Percentiles rank a stretch among this genome's conserved stretches.
Conservation (phyloP, 306 rosid genomes). For the Quercus rubra region DNA sequence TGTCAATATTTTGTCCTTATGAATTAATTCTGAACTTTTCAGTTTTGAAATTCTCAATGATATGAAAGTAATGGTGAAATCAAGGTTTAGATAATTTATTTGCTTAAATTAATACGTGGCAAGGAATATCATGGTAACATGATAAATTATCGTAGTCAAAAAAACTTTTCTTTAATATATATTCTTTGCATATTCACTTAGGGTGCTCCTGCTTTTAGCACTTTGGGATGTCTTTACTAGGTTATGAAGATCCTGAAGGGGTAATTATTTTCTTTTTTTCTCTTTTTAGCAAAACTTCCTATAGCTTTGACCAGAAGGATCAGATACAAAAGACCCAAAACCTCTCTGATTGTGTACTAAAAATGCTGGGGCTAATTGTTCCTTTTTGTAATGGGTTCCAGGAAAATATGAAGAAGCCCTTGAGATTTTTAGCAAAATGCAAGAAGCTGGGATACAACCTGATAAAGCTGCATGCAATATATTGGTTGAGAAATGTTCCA, state of each 20-base stretch:
- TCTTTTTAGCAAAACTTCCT: not conserved
- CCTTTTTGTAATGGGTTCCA: conserved; percentile 33
- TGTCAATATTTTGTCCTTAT: not conserved
- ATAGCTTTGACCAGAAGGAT: not conserved
- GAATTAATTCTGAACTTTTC: not conserved
- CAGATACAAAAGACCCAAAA: not conserved
- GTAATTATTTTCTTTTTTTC: not conserved
- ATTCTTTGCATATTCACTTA: too few species aligned
- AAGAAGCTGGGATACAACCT: conserved; percentile 72
- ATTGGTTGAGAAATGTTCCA: conserved; percentile 64
- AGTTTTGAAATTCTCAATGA: not conserved
- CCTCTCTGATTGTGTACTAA: not conserved
- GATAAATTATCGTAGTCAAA: too few species aligned
- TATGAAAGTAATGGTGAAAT: not conserved
- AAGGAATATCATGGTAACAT: too few species aligned
- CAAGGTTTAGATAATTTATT: not conserved
- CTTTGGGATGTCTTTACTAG: not conserved
- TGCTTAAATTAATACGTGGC: too few species aligned
- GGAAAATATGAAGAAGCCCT: conserved; percentile 74
- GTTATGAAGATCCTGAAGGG: not conserved
- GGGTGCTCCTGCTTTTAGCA: not conserved
- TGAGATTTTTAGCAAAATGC: conserved; percentile 71
- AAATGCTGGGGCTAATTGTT: not conserved
- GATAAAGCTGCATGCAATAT: conserved; percentile 89
- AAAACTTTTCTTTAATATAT: too few species aligned